phyloP scores from a whole-genome alignment of 75 land plant species.

The Cryptomeria japonica region DNA sequence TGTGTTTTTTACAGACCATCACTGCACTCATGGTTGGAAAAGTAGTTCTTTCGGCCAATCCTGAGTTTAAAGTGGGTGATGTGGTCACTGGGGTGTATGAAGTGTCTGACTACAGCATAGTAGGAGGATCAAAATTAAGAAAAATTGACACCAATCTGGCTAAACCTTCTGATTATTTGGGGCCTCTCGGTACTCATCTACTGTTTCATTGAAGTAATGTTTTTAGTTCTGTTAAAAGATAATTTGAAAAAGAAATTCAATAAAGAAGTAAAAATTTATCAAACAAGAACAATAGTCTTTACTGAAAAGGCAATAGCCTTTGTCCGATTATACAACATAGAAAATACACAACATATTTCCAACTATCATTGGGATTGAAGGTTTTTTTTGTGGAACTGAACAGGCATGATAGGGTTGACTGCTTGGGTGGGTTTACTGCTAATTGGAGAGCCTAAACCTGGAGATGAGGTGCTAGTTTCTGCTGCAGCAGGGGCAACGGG shows the following conservation, averaged over 20 bases:
- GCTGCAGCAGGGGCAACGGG: constrained; percentile 62
- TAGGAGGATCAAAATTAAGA: neutral
- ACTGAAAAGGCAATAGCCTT: too few relatives aligned
- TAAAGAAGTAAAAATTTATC: too few relatives aligned
- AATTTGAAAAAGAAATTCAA: neutral
- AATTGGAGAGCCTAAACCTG: too few relatives aligned
- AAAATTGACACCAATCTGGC: constrained; percentile 4
- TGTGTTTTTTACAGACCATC: constrained; percentile 14
- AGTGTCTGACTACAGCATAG: neutral
- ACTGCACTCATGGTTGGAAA: neutral
- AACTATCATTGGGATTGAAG: neutral
- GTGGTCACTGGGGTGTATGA: neutral
- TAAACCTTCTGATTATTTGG: neutral
- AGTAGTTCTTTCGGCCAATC: constrained; percentile 20
- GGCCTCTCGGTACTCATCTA: too few relatives aligned
- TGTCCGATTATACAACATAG: too few relatives aligned
- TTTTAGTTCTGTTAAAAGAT: neutral
- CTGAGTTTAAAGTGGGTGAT: too few relatives aligned
- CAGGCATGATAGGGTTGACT: constrained; percentile 42
- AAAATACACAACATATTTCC: too few relatives aligned
- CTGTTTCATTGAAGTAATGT: neutral
- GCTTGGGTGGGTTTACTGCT: constrained; percentile 24
- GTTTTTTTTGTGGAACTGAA: neutral
- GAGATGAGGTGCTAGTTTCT: neutral
- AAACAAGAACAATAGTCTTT: too few relatives aligned